phyloP scores from a whole-genome alignment of 2,329 filamentous ascomycete species.

The Madurella mycetomatis region DNA sequence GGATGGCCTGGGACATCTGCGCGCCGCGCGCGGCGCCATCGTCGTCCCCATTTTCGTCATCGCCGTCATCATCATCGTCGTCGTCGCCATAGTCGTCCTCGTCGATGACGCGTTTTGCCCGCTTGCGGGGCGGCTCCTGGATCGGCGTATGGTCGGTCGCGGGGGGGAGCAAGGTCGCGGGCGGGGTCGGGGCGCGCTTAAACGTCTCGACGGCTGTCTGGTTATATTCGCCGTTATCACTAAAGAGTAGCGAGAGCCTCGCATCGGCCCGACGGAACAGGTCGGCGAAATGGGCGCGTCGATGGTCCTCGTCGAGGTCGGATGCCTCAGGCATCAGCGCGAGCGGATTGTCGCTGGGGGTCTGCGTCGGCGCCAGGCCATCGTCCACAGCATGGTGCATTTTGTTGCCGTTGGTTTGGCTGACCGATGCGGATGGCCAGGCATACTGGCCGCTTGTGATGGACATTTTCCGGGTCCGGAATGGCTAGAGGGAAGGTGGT shows the following conservation, averaged over 20 bases:
- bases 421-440: constrained; percentile 58
- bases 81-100: constrained; percentile 86
- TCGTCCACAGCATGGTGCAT: constrained; percentile 59
- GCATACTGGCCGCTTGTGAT: constrained; percentile 60
- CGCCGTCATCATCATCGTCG: constrained; percentile 68
- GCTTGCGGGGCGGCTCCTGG: constrained; percentile 64
- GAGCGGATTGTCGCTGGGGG: constrained; percentile 43
- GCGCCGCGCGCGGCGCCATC: constrained; percentile 48
- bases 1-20: constrained; percentile 45
- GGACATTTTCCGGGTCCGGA: constrained; percentile 55
- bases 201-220: constrained; percentile 50
- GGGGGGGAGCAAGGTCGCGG: constrained; percentile 45
- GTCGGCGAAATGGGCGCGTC: constrained; percentile 70
- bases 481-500: constrained; percentile 45
- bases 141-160: constrained; percentile 56
- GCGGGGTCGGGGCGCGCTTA: constrained; percentile 34
- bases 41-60: constrained; percentile 56
- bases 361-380: constrained; percentile 47
- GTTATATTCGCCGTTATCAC: constrained; percentile 52
- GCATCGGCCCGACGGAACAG: constrained; percentile 73
- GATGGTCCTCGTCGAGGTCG: constrained; percentile 64
- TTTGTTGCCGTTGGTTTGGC: constrained; percentile 43
- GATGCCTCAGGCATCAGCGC: constrained; percentile 58
- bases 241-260: constrained; percentile 72
- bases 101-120: constrained; percentile 71